Evolutionary conservation across 2,329 filamentous ascomycete species (phyloP).

Genomic region (Diaporthe citriasiana): DNA sequence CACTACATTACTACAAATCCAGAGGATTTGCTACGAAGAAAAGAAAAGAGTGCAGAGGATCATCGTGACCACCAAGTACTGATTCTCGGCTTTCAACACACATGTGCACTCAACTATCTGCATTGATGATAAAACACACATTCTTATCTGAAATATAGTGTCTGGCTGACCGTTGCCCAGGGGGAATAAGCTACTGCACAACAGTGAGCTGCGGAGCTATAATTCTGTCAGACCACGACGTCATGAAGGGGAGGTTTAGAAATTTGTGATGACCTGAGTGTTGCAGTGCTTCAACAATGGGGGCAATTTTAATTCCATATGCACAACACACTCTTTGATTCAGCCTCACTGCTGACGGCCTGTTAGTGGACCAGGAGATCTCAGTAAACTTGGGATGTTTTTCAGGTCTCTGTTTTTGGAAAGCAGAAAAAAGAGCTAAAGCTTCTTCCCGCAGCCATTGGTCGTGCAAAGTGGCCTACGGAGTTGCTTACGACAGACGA

Average conservation of each 20-base stretch:
- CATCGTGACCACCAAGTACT: not conserved
- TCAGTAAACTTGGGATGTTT: not conserved
- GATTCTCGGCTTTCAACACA: not conserved
- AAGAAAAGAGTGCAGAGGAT: not conserved
- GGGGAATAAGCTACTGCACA: not conserved
- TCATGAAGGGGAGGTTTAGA: not conserved
- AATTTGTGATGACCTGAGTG: not conserved
- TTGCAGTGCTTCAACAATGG: not conserved
- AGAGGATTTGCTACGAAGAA: not conserved
- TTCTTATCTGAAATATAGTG: not conserved
- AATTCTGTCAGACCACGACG: not conserved
- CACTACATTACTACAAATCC: not conserved
- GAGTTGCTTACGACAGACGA: not conserved
- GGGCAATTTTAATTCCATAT: not conserved
- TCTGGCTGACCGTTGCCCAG: not conserved
- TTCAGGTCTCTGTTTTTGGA: not conserved
- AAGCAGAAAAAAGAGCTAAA: not conserved
- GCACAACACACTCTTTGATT: not conserved
- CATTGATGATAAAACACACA: not conserved
- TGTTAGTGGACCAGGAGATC: not conserved
- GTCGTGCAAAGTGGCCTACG: too few relatives aligned
- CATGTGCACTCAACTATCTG: not conserved
- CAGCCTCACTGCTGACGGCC: not conserved
- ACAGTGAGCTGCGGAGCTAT: rapidly evolving
- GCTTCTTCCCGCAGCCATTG: not conserved